These are phyloP conservation scores for Chaetomium strumarium DNA, from an alignment of 2,329 filamentous ascomycete genomes.

Conservation along the genomic window DNA sequence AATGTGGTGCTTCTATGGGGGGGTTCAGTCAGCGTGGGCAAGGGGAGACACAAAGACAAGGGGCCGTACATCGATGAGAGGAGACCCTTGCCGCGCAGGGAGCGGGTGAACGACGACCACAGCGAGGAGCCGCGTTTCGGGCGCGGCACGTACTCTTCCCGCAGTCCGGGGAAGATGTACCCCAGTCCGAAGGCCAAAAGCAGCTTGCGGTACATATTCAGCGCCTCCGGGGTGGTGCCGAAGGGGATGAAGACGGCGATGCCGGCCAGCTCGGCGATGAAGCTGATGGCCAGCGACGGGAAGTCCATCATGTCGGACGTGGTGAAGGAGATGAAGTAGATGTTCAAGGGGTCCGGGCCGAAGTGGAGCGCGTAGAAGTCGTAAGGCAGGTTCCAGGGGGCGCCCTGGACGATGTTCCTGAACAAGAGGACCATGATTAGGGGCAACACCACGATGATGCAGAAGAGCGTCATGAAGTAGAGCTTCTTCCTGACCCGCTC, in stretches of 20 bases:
- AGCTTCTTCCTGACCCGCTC: constrained; percentile 46
- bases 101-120: constrained; percentile 15
- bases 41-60: not conserved
- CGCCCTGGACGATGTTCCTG: constrained; percentile 35
- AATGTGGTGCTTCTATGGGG: constrained; percentile 5
- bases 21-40: not conserved
- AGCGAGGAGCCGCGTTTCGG: constrained; percentile 8
- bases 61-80: constrained; percentile 5
- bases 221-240: constrained; percentile 48
- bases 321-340: constrained; percentile 43
- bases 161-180: constrained; percentile 37
- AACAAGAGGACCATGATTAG: constrained; percentile 38
- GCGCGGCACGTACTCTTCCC: constrained; percentile 28
- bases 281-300: constrained; percentile 40
- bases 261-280: constrained; percentile 43
- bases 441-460: constrained; percentile 48
- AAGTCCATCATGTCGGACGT: constrained; percentile 38
- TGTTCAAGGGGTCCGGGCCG: constrained; percentile 34
- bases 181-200: constrained; percentile 39
- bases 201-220: constrained; percentile 41
- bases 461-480: constrained; percentile 49
- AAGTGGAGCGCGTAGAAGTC: constrained; percentile 39
- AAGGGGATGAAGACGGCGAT: constrained; percentile 49
- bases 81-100: constrained; percentile 8
- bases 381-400: constrained; percentile 32